phyloP scores from a whole-genome alignment of 2,329 filamentous ascomycete genomes.

The Curvularia verruculosa region DNA sequence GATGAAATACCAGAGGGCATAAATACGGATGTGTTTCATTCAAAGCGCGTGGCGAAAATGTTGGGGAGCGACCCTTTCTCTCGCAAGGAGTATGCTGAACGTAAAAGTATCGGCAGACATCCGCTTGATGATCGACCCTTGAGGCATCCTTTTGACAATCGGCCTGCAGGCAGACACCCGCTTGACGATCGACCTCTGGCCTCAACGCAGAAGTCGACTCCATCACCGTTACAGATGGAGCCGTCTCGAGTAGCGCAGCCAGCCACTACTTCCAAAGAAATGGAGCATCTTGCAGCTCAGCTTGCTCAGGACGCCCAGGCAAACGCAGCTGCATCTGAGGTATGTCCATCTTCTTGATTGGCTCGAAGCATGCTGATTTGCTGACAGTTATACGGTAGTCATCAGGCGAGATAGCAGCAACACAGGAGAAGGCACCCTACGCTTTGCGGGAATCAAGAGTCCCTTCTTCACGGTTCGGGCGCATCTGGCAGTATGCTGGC shows the following conservation, averaged over 20 bases:
- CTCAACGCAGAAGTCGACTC: constrained; percentile 14
- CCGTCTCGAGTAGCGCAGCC: constrained; percentile 18
- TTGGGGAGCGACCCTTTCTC: constrained; percentile 55
- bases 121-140: constrained; percentile 19
- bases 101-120: constrained; percentile 33
- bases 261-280: constrained; percentile 42
- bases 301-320: constrained; percentile 53
- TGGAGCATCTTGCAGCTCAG: constrained; percentile 55
- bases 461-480: constrained; percentile 82
- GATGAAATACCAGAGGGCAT: constrained; percentile 63
- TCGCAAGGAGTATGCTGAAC: constrained; percentile 41
- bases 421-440: constrained; percentile 57
- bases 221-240: constrained; percentile 19
- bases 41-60: constrained; percentile 62
- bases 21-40: constrained; percentile 67
- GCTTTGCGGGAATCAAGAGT: constrained; percentile 87
- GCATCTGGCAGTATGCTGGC: constrained; percentile 93
- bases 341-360: constrained; percentile 18
- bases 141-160: constrained; percentile 18
- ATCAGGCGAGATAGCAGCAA: constrained; percentile 30
- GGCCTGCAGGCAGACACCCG: constrained; percentile 18
- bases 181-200: constrained; percentile 19
- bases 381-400: constrained; percentile 54
- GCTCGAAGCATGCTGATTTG: constrained; percentile 49
- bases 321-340: constrained; percentile 37